Conservation (phyloP, 1,139 yeast genomes). For the Entelexis paramagnoliae region DNA sequence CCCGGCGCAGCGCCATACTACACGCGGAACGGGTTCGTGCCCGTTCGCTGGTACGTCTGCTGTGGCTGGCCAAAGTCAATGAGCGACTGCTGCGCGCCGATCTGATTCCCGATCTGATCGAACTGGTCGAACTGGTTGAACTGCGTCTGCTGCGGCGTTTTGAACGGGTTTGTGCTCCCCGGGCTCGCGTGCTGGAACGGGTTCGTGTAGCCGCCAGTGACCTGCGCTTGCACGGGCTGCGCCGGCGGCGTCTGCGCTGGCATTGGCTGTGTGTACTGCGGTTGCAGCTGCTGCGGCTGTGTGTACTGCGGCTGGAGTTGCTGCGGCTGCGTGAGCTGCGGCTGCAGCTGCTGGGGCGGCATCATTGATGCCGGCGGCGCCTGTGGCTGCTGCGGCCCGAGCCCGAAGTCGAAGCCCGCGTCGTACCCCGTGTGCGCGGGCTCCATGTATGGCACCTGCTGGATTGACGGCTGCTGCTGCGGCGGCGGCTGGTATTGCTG, state of each 20-base stretch:
- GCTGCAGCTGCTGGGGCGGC: conserved; percentile 6
- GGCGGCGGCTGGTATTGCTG: conserved; percentile 16
- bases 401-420: conserved; percentile 12
- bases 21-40: conserved; percentile 23
- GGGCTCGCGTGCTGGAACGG: neutral
- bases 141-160: conserved; percentile 5
- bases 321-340: conserved; percentile 5
- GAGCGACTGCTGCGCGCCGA: conserved; percentile 13
- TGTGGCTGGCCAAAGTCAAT: conserved; percentile 20
- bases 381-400: conserved; percentile 10
- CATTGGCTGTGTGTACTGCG: conserved; percentile 10
- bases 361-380: conserved; percentile 4
- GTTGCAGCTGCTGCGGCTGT: conserved; percentile 4
- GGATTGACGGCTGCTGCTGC: conserved; percentile 7
- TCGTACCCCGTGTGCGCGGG: conserved; percentile 16
- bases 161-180: conserved; percentile 18
- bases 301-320: conserved; percentile 4
- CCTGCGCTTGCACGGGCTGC: conserved; percentile 7
- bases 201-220: neutral
- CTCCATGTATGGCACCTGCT: conserved; percentile 7
- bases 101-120: conserved; percentile 4
- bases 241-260: neutral
- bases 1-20: neutral
- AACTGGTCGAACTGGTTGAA: conserved; percentile 4
- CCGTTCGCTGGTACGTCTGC: conserved; percentile 15